phyloP scores from a whole-genome alignment of 306 rosid genomes.

The Cicer cuneatum region DNA sequence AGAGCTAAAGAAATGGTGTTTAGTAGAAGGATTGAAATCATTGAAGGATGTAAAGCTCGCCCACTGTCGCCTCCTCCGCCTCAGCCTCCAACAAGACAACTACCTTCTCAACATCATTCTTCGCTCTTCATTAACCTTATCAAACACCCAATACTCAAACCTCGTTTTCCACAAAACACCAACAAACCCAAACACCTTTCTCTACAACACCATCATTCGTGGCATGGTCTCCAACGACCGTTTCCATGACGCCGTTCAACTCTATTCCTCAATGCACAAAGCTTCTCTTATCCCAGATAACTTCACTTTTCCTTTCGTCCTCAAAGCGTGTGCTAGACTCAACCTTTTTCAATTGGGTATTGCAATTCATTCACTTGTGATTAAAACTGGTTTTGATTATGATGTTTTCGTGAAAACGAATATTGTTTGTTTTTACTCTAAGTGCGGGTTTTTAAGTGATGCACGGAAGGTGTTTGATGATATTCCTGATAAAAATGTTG shows the following conservation, averaged over 20 bases:
- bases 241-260: conserved; percentile 50
- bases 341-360: conserved; percentile 50
- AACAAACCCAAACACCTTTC: conserved; percentile 51
- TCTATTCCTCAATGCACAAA: conserved; percentile 56
- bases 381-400: conserved; percentile 60
- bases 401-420: conserved; percentile 72
- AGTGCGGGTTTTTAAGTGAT: conserved; percentile 49
- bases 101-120: conserved; percentile 58
- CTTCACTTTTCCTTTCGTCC: conserved; percentile 68
- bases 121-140: conserved; percentile 49
- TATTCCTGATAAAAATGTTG: conserved; percentile 63
- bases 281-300: conserved; percentile 47
- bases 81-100: conserved; percentile 58
- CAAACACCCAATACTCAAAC: conserved; percentile 45
- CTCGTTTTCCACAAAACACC: conserved; percentile 51
- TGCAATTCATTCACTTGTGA: conserved; percentile 57
- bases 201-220: conserved; percentile 71
- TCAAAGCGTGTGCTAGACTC: conserved; percentile 69
- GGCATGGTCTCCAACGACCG: conserved; percentile 62
- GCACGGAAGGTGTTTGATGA: conserved; percentile 68
- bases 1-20: conserved; percentile 55
- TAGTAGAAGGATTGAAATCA: conserved; percentile 50
- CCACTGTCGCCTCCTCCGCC: conserved; percentile 67
- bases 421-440: conserved; percentile 56
- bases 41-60: conserved; percentile 58